Evolutionary conservation across 306 rosid genomes (phyloP).

Genomic region (Vigna nakashimae): DNA sequence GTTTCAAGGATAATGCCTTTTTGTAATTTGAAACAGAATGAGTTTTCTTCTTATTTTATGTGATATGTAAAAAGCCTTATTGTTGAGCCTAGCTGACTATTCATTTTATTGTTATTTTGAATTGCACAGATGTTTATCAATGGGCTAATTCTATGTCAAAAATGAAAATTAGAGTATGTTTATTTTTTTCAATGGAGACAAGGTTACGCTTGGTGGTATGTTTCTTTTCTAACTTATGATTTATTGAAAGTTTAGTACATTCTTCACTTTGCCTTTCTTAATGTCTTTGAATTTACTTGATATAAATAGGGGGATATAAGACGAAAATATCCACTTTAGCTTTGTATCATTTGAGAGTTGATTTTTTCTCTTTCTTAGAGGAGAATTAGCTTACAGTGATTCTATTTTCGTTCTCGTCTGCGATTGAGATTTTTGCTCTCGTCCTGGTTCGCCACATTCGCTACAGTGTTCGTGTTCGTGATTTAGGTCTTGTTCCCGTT

Average conservation of each 20-base stretch:
- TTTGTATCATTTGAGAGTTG: neutral
- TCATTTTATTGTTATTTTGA: slow-evolving; percentile 15
- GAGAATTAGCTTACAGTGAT: no score
- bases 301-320: neutral
- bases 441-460: no score
- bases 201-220: slow-evolving; percentile 71
- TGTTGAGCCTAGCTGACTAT: slow-evolving; percentile 24
- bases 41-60: slow-evolving; percentile 20
- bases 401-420: no score
- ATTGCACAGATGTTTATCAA: slow-evolving; percentile 79
- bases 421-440: no score
- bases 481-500: no score
- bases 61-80: slow-evolving; percentile 17
- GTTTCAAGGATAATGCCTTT: slow-evolving; percentile 3
- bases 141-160: slow-evolving; percentile 84
- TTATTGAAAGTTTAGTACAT: neutral
- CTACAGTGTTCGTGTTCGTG: no score
- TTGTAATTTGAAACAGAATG: neutral
- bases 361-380: no score
- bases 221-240: slow-evolving; percentile 31
- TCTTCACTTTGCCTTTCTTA: neutral
- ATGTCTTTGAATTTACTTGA: neutral
- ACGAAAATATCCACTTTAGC: no score
- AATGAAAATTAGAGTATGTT: slow-evolving; percentile 81
- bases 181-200: slow-evolving; percentile 88